Evolutionary conservation across 1,284 basidiomycete genomes (phyloP).

Genomic region (Coniophora puteana): DNA sequence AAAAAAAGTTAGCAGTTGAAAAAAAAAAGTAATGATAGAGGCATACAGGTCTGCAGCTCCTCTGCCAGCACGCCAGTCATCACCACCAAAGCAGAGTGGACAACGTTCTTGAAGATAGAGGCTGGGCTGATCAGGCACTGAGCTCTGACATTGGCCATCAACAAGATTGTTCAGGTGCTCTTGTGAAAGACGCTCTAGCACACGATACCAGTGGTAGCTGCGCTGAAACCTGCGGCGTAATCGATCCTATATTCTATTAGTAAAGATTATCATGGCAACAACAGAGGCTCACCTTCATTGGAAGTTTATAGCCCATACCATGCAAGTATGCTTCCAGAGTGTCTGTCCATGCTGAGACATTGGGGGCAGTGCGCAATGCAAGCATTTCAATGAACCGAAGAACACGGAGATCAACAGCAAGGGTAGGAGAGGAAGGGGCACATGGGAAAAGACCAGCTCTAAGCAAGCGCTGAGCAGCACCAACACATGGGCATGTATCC

Average conservation of each 20-base stretch:
- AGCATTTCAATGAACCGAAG: conserved; percentile 9
- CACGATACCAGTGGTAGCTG: conserved; percentile 10
- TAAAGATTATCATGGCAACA: neutral
- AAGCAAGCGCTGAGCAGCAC: conserved; percentile 13
- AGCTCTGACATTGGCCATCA: neutral
- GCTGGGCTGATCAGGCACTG: too few species aligned
- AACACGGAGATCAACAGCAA: conserved; percentile 12
- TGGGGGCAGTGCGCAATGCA: conserved; percentile 9
- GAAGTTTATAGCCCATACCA: conserved; percentile 6
- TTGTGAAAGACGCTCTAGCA: conserved; percentile 2
- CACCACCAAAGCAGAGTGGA: conserved; percentile 10
- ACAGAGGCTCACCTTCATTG: conserved; percentile 4
- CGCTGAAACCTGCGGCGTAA: conserved; percentile 3
- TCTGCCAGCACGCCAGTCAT: neutral
- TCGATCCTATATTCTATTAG: conserved; percentile 6
- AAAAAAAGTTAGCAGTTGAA: neutral
- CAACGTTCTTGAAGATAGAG: conserved; percentile 6
- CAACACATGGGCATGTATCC: conserved; percentile 4
- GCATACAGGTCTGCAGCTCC: neutral
- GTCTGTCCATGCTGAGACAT: conserved; percentile 11
- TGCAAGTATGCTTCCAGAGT: conserved; percentile 9
- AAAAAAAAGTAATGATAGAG: neutral
- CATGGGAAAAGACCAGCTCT: conserved; percentile 11
- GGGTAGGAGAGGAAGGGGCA: conserved; percentile 10
- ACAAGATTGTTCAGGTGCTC: conserved; percentile 2